phyloP scores from a whole-genome alignment of 768 basidiomycete species.

The Suillus weaverae region DNA sequence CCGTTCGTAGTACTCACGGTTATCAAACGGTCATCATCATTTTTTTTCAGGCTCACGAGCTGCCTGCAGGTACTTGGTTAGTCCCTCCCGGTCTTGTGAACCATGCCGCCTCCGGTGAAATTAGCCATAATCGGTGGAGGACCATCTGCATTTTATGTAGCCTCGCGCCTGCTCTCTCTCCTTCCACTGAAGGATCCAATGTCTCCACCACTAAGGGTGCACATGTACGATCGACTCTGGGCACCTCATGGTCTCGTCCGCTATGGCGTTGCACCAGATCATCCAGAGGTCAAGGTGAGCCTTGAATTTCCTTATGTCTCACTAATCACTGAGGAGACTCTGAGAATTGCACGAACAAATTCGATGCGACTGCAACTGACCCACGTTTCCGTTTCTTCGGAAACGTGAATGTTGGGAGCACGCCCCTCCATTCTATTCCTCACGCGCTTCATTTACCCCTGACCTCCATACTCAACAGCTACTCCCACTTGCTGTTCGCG shows the following conservation, averaged over 20 bases:
- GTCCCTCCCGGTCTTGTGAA: not conserved
- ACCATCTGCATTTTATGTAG: conserved; percentile 95
- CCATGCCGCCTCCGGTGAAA: conserved; percentile 48
- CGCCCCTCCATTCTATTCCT: conserved; percentile 42
- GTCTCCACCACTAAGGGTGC: conserved; percentile 54
- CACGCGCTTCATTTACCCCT: conserved; percentile 62
- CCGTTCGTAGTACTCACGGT: not conserved
- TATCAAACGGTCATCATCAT: not conserved
- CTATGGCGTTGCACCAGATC: conserved; percentile 97
- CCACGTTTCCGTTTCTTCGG: conserved; percentile 87
- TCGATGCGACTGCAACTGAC: conserved; percentile 79
- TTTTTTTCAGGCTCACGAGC: not conserved
- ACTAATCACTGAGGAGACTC: conserved; percentile 13
- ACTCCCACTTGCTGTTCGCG: conserved; percentile 85
- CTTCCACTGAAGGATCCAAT: conserved; percentile 39
- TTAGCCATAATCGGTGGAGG: conserved; percentile 92
- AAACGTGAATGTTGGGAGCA: conserved; percentile 66
- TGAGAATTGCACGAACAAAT: conserved; percentile 96
- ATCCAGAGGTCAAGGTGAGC: conserved; percentile 91
- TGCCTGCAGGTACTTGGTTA: not conserved
- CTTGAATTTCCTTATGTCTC: conserved; percentile 3
- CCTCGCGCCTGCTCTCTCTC: conserved; percentile 76
- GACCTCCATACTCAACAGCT: conserved; percentile 60
- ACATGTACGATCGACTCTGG: conserved; percentile 92
- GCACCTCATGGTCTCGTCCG: conserved; percentile 93